Base-by-base conservation (phyloP, 176 grass and related monocot genomes). In the Aegilops longissima region DNA sequence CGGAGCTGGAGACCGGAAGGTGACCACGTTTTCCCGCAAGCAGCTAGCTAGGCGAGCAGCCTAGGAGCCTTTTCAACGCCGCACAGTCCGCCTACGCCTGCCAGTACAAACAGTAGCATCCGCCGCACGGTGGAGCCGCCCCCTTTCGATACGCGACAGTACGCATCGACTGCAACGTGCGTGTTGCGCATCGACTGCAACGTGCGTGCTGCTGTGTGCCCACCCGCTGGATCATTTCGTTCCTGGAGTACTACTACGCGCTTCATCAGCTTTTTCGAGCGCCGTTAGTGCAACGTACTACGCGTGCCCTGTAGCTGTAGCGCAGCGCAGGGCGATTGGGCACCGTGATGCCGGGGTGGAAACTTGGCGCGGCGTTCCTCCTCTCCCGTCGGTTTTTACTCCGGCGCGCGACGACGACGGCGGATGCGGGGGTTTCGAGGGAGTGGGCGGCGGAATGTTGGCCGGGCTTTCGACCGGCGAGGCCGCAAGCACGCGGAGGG, bases 301-400 rank as follows among this genome's bases (percentile, higher is more conserved):
- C 44, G 11, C 44, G 11, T 45, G 44, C 44, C 11, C 44, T 45
- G 44, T 34, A 34, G 33, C 40, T 45, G 44, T 34, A 34, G 33
- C 40, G 40, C 40, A 42, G 70, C 6, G 6, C 38, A 27, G 38
- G 23, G 40, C 65, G 77, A 35, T 59, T 76, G 45, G 67, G 86
- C 88, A 78, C 18, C 72, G 78, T 90, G 42, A 45, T 12, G 3
- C 42, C 11, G 42, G 40, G 42, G 42, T 12, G 42, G 42, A 45
- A 90, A 87, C 80, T 83, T 73, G 72, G 79, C 65, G 17, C 66
- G 14, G 79, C 33, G 29, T 45, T 81, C 44, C 8, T 30, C 61
- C 52, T 49, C 24, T 40, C 24, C 7, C 78, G 35, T 79, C 5
- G 63, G 71, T 70, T 63, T 83, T 35, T 31, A 4, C 69, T 72